Evolutionary conservation across 768 basidiomycete genomes (phyloP), one percentile per base, ranked within the genome.

Genomic region (Trametes maxima): DNA sequence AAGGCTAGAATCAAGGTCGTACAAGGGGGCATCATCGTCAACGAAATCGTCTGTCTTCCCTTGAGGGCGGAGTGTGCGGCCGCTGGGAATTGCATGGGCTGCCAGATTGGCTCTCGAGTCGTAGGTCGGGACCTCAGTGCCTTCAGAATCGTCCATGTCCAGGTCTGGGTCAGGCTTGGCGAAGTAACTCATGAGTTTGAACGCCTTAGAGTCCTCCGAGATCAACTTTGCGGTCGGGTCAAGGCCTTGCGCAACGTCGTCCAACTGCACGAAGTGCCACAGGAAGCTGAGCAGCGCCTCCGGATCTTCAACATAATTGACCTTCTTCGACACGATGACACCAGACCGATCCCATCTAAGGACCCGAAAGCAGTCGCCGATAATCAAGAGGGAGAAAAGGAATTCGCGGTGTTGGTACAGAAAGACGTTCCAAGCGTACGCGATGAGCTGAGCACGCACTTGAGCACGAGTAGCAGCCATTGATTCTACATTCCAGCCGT

Each of bases 301-400:
- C 25, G 55, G 55, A 6, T 57, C 40, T 21, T 44, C 5, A 19
- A 37, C 35, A 46, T 62, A 62, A 37, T 57, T 39, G 22, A 40
- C 1, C 37, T 36, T 40, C 33, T 44, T 14, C 5, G 55, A 46
- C 10, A 53, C 49, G 37, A 52, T 21, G 13, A 57, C 25, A 0
- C 55, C 50, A 2, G 49, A 46, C 1, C 49, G 42, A 42, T 62
- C 60, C 48, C 54, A 57, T 7, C 40, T 48, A 28, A 62, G n/a
- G 3, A 21, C n/a, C 13, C 60, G 47, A 43, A 52, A 50, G 33
- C 44, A 39, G 5, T 16, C 12, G 8, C 54, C 60, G 35, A 43
- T 36, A 37, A 57, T 28, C 24, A 57, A 40, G 21, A 48, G 39
- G 5, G 36, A 11, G 22, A 11, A 50, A 2, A 57, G 21, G 5